Conservation (phyloP, 129 eudicot species). For the sunflower (Helianthus annuus) region HanXRQr2.0-SUNRISE NC_035441.2:140274619-140275118, state of each 20-base stretch:
- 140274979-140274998: too few relatives aligned
- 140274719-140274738: conserved; percentile 52
- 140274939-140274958: too few relatives aligned
- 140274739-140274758: conserved; percentile 46
- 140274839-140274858: conserved; percentile 60
- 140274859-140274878: conserved; percentile 24
- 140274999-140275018: too few relatives aligned
- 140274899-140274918: too few relatives aligned
- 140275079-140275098: too few relatives aligned
- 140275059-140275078: too few relatives aligned
- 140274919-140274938: too few relatives aligned
- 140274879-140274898: too few relatives aligned
- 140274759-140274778: conserved; percentile 48
- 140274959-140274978: too few relatives aligned
- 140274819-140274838: conserved; percentile 64
- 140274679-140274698: conserved; percentile 60
- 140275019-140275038: too few relatives aligned
- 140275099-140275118: too few relatives aligned
- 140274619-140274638: conserved; percentile 42
- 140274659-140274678: conserved; percentile 56
- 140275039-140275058: too few relatives aligned
- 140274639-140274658: conserved; percentile 48
- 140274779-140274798: conserved; percentile 50
- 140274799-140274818: conserved; percentile 55
- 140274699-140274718: conserved; percentile 48